Conservation (phyloP, 345 rosid genomes). For the Lepidium didymum region DNA sequence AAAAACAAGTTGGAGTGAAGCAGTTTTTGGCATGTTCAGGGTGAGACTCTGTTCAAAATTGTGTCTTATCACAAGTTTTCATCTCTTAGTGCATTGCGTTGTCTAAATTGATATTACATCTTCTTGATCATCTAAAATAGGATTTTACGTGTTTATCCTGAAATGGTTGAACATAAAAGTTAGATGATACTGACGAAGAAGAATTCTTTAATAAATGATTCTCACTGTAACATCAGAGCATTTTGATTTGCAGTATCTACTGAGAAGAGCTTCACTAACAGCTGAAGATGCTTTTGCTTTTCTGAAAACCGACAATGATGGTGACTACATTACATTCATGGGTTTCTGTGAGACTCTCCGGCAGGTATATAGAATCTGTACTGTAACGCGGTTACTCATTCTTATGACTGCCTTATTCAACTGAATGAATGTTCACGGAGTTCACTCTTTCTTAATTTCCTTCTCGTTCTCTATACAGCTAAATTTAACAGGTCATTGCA, state of each 20-base stretch:
- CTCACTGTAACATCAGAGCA: slow-evolving; percentile 17
- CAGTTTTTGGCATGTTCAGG: slow-evolving; percentile 97
- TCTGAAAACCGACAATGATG: slow-evolving; percentile 49
- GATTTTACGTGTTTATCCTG: not conserved
- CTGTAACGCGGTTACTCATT: not conserved
- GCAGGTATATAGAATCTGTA: slow-evolving; percentile 40
- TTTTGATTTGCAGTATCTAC: slow-evolving; percentile 47
- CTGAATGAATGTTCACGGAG: not conserved
- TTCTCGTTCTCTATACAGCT: slow-evolving; percentile 42
- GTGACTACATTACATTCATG: slow-evolving; percentile 52
- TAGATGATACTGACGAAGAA: not conserved
- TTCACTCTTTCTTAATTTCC: not conserved
- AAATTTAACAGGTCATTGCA: slow-evolving; percentile 56
- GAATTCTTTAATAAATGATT: not conserved
- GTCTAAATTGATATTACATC: not conserved
- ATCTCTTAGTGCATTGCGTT: not conserved
- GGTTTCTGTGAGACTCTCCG: slow-evolving; percentile 82
- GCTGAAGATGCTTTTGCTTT: slow-evolving; percentile 74
- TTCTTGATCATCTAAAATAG: not conserved
- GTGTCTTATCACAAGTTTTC: not conserved
- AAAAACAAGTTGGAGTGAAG: slow-evolving; percentile 87
- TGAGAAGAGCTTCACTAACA: slow-evolving; percentile 60
- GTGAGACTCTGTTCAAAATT: slow-evolving; percentile 30
- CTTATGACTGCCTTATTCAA: not conserved
- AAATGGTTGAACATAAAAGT: not conserved